Conservation (phyloP, 495 filamentous ascomycete species). For the Podospora australis region DNA sequence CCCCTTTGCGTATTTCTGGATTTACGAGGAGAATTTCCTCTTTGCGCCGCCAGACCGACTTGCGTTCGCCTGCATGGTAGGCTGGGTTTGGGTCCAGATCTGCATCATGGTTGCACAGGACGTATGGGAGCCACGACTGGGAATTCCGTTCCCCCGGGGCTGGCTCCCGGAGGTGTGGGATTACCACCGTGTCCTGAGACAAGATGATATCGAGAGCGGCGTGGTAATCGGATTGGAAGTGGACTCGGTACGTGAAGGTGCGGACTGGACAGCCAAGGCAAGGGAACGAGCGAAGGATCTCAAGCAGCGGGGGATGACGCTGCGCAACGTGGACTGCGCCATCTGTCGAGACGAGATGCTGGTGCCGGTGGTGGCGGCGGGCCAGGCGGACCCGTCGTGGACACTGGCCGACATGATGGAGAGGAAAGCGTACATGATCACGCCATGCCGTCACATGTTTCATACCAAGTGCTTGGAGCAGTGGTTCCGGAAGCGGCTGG, state of each 20-base stretch:
- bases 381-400: constrained; percentile 45
- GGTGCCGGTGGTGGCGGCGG: constrained; percentile 67
- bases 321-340: constrained; percentile 67
- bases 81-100: constrained; percentile 92
- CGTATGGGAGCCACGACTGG: constrained; percentile 75
- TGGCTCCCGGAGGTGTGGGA: constrained; percentile 86
- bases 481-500: constrained; percentile 88
- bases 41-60: constrained; percentile 65
- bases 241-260: constrained; percentile 5
- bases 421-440: constrained; percentile 87
- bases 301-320: constrained; percentile 35
- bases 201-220: constrained; percentile 72
- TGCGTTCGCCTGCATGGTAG: constrained; percentile 55
- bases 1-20: constrained; percentile 79
- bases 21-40: constrained; percentile 65
- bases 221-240: constrained; percentile 61
- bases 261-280: constrained; percentile 11
- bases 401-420: constrained; percentile 66
- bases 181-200: constrained; percentile 86
- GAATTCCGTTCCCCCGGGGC: constrained; percentile 39
- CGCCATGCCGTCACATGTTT: constrained; percentile 93
- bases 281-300: constrained; percentile 26
- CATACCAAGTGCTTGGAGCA: constrained; percentile 89
- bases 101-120: constrained; percentile 71
- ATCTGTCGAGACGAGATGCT: constrained; percentile 91